Evolutionary conservation across 495 filamentous ascomycete species (phyloP), one percentile per base, ranked within the genome.

Genomic region (Penicillium crystallinum): DNA sequence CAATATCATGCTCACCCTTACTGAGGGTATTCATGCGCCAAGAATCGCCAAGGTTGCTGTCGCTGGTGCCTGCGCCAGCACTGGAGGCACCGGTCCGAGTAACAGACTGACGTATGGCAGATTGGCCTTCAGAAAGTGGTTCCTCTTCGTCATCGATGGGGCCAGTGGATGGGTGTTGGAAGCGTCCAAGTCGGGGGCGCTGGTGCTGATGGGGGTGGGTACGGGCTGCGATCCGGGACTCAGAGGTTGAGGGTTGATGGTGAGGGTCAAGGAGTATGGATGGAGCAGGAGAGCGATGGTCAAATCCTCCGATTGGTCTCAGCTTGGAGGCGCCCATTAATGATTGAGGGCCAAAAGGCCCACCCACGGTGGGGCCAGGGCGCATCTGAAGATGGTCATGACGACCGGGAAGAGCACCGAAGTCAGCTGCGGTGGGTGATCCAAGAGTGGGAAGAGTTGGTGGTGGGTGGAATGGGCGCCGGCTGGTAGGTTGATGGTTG

Each of bases 221-320:
- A 8, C 71, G 77, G 60, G 48, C 69, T 36, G 55, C 66, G 47
- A 51, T 73, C 65, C 55, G 73, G 68, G 66, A 77, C 68, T 56
- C 79, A 66, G 79, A 78, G 5, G 72, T 64, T 0, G 84, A 80
- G 6, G 89, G 91, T 55, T 95, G 89, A 58, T 97, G 89, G 59
- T 90, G 90, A 5, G 89, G 85, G 64, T 97, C 90, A 3, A 95
- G 77, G 4, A 95, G 74, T 51, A 92, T 83, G 3, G 89, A 93
- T 8, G 82, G 68, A 27, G 66, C 62, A 17, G 76, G 75, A 6
- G 76, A 78, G 21, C 55, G 52, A 23, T 46, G 53, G 23, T 71
- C 70, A 14, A 60, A 62, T 19, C 62, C 22, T 25, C 55, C 59
- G 25, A 58, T 49, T n/a, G 66, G 52, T 19, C 67, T 61, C 17